Evolutionary conservation across 2,329 filamentous ascomycete species (phyloP).

Genomic region (Calonectria pseudoturangicola): DNA sequence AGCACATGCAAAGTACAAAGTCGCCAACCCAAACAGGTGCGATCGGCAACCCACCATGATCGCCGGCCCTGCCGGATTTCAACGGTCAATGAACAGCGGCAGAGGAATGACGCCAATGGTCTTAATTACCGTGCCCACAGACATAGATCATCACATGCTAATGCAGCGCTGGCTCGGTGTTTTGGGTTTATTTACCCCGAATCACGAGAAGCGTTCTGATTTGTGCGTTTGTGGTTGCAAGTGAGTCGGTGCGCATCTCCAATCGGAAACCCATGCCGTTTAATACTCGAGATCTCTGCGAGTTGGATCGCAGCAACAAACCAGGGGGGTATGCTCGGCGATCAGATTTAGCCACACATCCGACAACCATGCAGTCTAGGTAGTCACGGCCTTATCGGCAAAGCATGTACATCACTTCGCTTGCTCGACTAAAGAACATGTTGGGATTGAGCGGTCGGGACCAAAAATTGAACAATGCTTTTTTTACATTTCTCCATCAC

Average conservation of each 20-base stretch:
- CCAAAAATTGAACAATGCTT: slow-evolving; percentile 17
- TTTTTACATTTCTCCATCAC: slow-evolving; percentile 25
- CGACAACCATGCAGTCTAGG: slow-evolving; percentile 13
- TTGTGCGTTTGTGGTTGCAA: background rate
- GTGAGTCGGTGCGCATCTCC: slow-evolving; percentile 6
- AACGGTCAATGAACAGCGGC: slow-evolving; percentile 8
- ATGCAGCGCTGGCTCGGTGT: slow-evolving; percentile 11
- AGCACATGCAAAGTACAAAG: background rate
- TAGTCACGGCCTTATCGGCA: background rate
- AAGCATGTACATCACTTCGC: slow-evolving; percentile 2
- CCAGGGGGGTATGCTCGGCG: background rate
- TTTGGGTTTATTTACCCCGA: slow-evolving; percentile 13
- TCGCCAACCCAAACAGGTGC: background rate
- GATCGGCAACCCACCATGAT: slow-evolving; percentile 11
- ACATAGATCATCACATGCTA: slow-evolving; percentile 23
- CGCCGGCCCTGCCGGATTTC: background rate
- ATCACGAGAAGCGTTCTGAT: background rate
- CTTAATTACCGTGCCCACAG: background rate
- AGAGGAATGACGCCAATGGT: slow-evolving; percentile 12
- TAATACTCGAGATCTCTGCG: background rate
- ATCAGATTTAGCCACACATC: slow-evolving; percentile 21
- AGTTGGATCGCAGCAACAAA: background rate
- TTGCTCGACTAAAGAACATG: background rate
- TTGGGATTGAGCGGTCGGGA: background rate
- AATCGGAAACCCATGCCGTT: slow-evolving; percentile 6